Evolutionary conservation across 345 rosid genomes (phyloP), one percentile per base, ranked within the genome.

Genomic region (Populus nigra): DNA sequence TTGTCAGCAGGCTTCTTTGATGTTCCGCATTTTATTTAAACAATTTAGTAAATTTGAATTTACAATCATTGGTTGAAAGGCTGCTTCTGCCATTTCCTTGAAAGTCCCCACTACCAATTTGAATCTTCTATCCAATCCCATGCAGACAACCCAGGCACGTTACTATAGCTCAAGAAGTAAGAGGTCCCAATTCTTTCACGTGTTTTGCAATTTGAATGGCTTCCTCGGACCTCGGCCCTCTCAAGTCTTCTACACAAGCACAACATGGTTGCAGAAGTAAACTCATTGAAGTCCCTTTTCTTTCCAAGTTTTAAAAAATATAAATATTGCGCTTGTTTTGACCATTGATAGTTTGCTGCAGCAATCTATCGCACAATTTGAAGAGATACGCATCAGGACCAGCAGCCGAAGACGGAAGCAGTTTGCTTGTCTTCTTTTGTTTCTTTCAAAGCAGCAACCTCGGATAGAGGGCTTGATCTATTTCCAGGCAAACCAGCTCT

Each of bases 391-490:
- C 83, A 77, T 90, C 94, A 22, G 89, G 90, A 67, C 78, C 82
- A 43, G 27, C 27, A 33, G 79, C 82, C n/a, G 84, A 83, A 63
- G 77, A 81, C 59, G 77, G 87, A 70, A 91, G 92, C 77, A 83
- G 73, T 81, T 81, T 85, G 88, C 93, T 93, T 18, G 85, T 89
- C 22, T 81, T 13, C 91, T 80, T 89, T 87, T 38, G 99, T 97
- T 90, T 95, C 96, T 77, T 83, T 84, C 65, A 95, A 41, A 80
- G 83, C 88, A 88, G 39, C 96, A 96, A 25, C 91, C 89, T 85
- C 89, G 89, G 45, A 96, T 92, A 77, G 90, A 92, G 68, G 91
- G 94, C 86, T 95, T 95, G 85, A 93, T 88, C 84, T 68, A 83
- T 93, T 95, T 45, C 89, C 91, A 0, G 85, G n/a, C 33, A 92